Percentiles rank a stretch among this genome's conserved stretches.
Evolutionary conservation across 768 basidiomycete genomes (phyloP).

Genomic region (Cystofilobasidium macerans): DNA sequence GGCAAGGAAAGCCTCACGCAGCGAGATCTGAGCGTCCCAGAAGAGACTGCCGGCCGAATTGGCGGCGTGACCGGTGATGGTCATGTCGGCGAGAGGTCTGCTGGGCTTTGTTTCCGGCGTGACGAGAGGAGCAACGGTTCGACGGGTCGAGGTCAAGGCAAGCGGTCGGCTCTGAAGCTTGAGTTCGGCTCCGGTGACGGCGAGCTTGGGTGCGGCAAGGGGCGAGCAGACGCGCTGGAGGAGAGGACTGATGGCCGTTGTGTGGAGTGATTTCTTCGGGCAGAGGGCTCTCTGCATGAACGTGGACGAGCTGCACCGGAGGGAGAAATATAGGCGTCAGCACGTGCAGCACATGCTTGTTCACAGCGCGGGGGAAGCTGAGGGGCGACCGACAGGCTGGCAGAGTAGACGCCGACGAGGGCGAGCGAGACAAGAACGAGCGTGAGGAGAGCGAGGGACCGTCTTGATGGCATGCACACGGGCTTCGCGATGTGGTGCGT

Average conservation of each 20-base stretch:
- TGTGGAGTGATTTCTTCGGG: neutral
- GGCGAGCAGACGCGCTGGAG: neutral
- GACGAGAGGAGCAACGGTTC: neutral
- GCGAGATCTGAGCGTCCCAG: slow-evolving; percentile 10
- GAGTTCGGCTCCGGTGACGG: neutral
- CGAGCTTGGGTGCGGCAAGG: neutral
- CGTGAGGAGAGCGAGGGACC: neutral
- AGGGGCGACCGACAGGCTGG: neutral
- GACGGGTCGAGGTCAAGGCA: neutral
- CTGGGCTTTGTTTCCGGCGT: neutral
- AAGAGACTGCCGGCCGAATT: slow-evolving; percentile 3
- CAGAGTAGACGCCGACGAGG: neutral
- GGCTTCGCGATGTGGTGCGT: no score
- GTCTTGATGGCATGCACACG: neutral
- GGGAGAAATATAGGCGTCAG: neutral
- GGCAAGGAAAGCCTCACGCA: slow-evolving; percentile 51
- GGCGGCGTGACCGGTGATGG: neutral
- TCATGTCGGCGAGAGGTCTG: neutral
- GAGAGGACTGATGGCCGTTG: neutral
- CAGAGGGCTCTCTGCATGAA: slow-evolving; percentile 1
- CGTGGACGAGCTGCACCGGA: neutral
- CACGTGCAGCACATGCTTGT: neutral
- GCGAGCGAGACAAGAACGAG: neutral
- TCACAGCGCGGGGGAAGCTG: neutral
- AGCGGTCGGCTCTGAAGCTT: neutral